These are phyloP conservation scores for Hanseniaspora hatyaiensis DNA, from an alignment of 805 yeast species.

Conservation along the genomic window DNA sequence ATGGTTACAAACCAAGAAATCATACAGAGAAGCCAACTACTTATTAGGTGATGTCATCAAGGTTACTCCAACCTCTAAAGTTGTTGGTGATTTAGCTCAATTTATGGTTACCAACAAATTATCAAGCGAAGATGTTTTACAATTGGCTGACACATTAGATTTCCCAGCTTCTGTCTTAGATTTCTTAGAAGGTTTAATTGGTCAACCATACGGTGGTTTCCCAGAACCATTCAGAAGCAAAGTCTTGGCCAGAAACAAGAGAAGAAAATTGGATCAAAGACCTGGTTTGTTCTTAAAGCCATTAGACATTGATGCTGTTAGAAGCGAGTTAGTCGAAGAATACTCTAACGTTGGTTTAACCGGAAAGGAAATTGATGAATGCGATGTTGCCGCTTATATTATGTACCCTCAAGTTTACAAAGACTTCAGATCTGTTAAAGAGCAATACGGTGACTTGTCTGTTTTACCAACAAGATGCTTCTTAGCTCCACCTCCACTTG, in stretches of 20 bases:
- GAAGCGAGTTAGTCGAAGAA: constrained; percentile 60
- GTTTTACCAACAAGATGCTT: constrained; percentile 88
- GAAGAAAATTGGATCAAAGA: constrained; percentile 66
- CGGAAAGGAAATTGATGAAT: constrained; percentile 48
- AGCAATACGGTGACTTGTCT: constrained; percentile 81
- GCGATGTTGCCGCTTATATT: constrained; percentile 86
- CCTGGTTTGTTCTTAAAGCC: constrained; percentile 90
- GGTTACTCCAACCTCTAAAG: constrained; percentile 99
- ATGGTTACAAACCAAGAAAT: constrained; percentile 92
- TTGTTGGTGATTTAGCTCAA: constrained; percentile 99
- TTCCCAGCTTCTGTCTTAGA: constrained; percentile 98
- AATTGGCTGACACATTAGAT: constrained; percentile 80
- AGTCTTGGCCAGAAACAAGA: constrained; percentile 78
- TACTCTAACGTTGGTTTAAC: constrained; percentile 38
- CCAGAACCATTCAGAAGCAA: constrained; percentile 96
- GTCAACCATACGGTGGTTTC: constrained; percentile 99
- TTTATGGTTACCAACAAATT: constrained; percentile 96
- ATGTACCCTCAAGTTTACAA: constrained; percentile 98
- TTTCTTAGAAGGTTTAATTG: constrained; percentile 98
- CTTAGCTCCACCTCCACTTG: constrained; percentile 74
- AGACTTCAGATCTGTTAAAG: constrained; percentile 60
- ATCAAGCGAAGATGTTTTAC: constrained; percentile 69
- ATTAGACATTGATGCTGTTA: constrained; percentile 59
- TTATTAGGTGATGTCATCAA: constrained; percentile 93
- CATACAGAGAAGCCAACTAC: constrained; percentile 82